Base-by-base conservation (phyloP, 345 rosid species). In the Excoecaria cochinchinensis region DNA sequence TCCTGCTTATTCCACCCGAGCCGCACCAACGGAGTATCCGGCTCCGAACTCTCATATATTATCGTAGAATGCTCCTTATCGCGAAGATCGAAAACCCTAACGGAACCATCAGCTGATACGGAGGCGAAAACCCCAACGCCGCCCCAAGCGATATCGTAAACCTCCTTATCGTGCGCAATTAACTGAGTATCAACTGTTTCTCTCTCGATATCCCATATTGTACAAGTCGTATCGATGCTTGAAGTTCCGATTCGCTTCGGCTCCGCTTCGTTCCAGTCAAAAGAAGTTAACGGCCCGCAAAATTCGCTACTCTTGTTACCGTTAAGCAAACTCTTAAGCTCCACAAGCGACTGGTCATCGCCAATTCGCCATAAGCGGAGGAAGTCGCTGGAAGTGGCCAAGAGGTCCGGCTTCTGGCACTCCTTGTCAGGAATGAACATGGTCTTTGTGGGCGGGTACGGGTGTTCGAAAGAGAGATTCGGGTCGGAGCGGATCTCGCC, bases 1-100 rank as follows among this genome's bases (percentile, higher is more conserved):
- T 95, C 99, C 86, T 95, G 99, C 83, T 95, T 95, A 86, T 95
- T 95, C 99, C 99, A 95, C 1, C 97, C 99, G 16, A 95, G 82
- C 15, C 99, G 86, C 6, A 95, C 97, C 59, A 95, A 77, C 0
- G 99, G 99, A 50, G 95, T 88, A 40, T 95, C 97, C 1, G 99
- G 97, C 85, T 91, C 94, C 7, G 97, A 91, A 78, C 97, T 92
- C 76, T 95, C 97, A 59, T 95, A 95, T 67, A 92, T 93, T 47
- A 93, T 93, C 9, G 98, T 91, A 31, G 98, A 91, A 69, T 93
- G 98, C 67, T 93, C 98, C 82, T 91, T 93, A 80, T 91, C 98
- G 13, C 98, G 85, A 59, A 93, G 84, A 72, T 93, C 97, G 52
- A 93, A 93, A 31, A 93, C 97, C 77, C 98, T 84, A 9, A 93